Evolutionary conservation across 371 early-diverging fungal species (phyloP).

Genomic region (Apophysomyces sp.): DNA sequence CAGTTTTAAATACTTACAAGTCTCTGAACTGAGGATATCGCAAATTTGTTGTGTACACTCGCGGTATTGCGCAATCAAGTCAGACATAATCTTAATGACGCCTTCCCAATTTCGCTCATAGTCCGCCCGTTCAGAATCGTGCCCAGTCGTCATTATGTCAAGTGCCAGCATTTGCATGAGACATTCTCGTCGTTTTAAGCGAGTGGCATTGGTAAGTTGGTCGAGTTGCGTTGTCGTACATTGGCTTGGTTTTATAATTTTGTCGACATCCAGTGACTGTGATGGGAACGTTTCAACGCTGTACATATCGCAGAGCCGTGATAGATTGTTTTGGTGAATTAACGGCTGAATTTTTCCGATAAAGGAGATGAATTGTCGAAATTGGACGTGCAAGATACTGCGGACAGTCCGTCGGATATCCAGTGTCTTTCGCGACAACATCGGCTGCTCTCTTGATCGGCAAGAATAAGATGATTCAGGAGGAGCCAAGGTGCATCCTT

Average conservation of each 20-base stretch:
- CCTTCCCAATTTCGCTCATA: constrained; percentile 36
- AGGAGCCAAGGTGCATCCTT: constrained; percentile 21
- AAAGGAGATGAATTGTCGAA: constrained; percentile 12
- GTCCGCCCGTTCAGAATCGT: constrained; percentile 22
- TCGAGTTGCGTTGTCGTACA: constrained; percentile 14
- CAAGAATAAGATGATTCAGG: neutral
- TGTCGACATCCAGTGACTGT: neutral
- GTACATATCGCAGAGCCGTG: constrained; percentile 43
- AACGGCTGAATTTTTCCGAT: constrained; percentile 23
- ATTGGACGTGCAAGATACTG: constrained; percentile 11
- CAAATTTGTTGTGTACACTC: constrained; percentile 14
- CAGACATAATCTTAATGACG: constrained; percentile 23
- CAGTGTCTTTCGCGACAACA: constrained; percentile 7
- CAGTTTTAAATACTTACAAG: constrained; percentile 1
- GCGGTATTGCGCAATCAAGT: constrained; percentile 16
- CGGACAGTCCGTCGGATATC: constrained; percentile 4
- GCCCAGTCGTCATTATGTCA: constrained; percentile 41
- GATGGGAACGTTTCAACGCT: constrained; percentile 19
- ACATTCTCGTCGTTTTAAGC: constrained; percentile 42
- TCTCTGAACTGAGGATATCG: neutral
- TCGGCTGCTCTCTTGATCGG: constrained; percentile 1
- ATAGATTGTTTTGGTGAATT: constrained; percentile 26
- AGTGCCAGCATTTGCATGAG: constrained; percentile 39
- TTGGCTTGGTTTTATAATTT: neutral
- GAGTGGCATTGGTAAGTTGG: constrained; percentile 16